Base-by-base conservation (phyloP, 1,284 basidiomycete species). In the Dichomitus squalens region DNA sequence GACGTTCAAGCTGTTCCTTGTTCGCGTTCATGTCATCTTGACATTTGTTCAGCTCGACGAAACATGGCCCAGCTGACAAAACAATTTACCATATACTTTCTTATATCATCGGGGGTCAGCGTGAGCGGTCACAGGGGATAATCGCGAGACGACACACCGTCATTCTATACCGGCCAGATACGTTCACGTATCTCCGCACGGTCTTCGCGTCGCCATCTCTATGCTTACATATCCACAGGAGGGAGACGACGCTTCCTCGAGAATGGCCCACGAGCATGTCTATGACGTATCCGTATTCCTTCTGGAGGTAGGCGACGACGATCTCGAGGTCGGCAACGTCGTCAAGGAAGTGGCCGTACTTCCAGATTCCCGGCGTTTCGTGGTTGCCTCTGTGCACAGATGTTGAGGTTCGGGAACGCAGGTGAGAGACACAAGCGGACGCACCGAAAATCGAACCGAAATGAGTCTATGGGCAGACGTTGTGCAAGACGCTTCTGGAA, bases 371-470 rank as follows among this genome's bases (percentile, higher is more conserved):
- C 12, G 80, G 78, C 3, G 86, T 86, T 72, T 93, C 90, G 68
- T 89, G 84, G 71, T 85, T 88, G 14, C 89, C 90, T 55, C 90
- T 91, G 18, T 23, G 11, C 8, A 33, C 4, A 20, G 20, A 35
- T 14, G 25, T 2, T 31, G 11, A 21, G 27, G 56, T 14, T 35
- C 43, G 49, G 35, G 23, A n/a, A 12, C 21, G 3, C 33, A 35
- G 39, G 16, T 25, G 39, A 2, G 48, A 5, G 21, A 14, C 16
- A 23, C 9, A 9, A 16, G 40, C 14, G 31, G 20, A 72, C 82
- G 55, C 64, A 90, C 90, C 91, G 81, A 73, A 94, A 94, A 68
- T 94, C 92, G 67, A 94, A 92, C 33, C 91, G 81, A 68, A 93
- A 92, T 1, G 89, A 91, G 69, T 93, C 91, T 27, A 90, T 69